Conservation (phyloP, 2,329 filamentous ascomycete species). For the Stachybotrys echinatus region DNA sequence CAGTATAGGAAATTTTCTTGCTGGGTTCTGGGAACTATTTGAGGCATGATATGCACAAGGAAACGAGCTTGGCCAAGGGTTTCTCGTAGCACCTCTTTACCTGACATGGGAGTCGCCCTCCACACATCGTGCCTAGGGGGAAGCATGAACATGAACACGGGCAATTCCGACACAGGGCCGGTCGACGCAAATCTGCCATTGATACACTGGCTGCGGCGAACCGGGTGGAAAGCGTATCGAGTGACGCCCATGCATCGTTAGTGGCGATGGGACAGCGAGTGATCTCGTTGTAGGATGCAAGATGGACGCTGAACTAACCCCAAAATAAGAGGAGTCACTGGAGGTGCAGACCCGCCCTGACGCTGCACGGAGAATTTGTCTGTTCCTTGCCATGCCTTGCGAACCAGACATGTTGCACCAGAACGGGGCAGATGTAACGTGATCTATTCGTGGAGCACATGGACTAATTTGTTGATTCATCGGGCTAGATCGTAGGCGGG, state of each 20-base stretch:
- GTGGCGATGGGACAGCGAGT: too few relatives aligned
- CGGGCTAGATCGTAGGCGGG: neutral
- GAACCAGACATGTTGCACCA: neutral
- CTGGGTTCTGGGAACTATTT: neutral
- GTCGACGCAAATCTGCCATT: too few relatives aligned
- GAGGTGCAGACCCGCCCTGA: neutral
- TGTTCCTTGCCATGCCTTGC: neutral
- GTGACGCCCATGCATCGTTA: neutral
- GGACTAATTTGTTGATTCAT: neutral
- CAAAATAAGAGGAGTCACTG: neutral
- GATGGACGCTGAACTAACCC: neutral
- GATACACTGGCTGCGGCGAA: neutral
- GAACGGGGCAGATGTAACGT: neutral
- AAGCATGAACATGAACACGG: too few relatives aligned
- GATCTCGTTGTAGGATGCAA: neutral
- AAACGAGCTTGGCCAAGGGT: neutral
- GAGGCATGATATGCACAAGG: neutral
- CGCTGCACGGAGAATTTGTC: neutral
- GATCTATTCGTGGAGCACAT: neutral
- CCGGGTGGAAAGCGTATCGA: neutral
- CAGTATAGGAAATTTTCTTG: neutral
- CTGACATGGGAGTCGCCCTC: too few relatives aligned
- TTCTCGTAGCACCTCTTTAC: neutral
- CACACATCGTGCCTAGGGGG: too few relatives aligned
- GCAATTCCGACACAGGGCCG: too few relatives aligned